Base-by-base conservation (phyloP, 139 green algal genomes). In the Chlorella sp. region DNA sequence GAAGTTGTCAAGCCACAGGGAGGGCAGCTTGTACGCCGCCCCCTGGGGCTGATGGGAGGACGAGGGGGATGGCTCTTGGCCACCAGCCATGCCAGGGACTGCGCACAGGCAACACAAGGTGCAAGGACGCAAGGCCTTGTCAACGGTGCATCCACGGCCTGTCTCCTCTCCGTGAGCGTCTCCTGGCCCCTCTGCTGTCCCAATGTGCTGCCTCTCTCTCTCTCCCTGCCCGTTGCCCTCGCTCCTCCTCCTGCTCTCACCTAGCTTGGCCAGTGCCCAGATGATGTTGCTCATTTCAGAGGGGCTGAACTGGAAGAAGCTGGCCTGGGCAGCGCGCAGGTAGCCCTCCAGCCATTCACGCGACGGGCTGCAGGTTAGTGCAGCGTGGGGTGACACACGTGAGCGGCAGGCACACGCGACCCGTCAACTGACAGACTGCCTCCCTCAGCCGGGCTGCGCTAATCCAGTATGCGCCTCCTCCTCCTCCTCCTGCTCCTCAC, bases 201-300 rank as follows among this genome's bases (percentile, higher is more conserved):
- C n/a, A n/a, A n/a, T n/a, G n/a, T n/a, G n/a, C n/a, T n/a, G n/a
- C n/a, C n/a, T n/a, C n/a, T n/a, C n/a, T n/a, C n/a, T n/a, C n/a
- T n/a, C n/a, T n/a, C n/a, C n/a, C n/a, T n/a, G n/a, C 17, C 42
- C 17, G 42, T 17, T 55, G 17, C 10, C 42, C 42, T 55, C 17
- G 10, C 10, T 10, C 42, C 17, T 10, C 42, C 42, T 55, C 17
- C 42, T 55, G 42, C 42, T 24, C 77, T 75, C 51, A 83, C 78
- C 80, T 14, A 85, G 75, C 64, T 82, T 82, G 20, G 80, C 80
- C 2, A 85, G 61, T 24, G 80, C 80, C 80, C 80, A 85, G 26
- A 85, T 70, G 29, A 82, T 75, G 69, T 85, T 85, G 36, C 69
- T 31, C 34, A 85, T 77, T 55, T 85, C 80, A 0, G 73, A 71